Percentiles rank a stretch among this genome's conserved stretches.
phyloP scores from a whole-genome alignment of 768 basidiomycete species.

The Nidularia pulvinata region DNA sequence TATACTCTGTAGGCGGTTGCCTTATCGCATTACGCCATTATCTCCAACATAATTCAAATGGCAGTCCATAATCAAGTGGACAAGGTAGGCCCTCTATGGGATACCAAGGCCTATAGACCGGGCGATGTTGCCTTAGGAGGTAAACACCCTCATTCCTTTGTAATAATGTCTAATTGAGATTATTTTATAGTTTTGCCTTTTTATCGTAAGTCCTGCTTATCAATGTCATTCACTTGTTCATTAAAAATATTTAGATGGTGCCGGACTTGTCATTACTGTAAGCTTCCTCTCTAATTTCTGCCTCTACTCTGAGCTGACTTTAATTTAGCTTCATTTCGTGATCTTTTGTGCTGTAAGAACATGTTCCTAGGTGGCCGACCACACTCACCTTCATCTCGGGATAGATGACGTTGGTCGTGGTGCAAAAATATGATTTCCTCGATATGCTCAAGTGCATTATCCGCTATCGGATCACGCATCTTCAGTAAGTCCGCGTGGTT shows the following conservation, averaged over 20 bases:
- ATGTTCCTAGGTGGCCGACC: neutral
- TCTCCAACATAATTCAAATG: constrained; percentile 55
- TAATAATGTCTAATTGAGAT: no score
- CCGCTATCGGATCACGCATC: constrained; percentile 43
- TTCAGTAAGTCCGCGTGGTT: constrained; percentile 29
- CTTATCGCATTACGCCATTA: constrained; percentile 52
- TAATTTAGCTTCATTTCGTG: constrained; percentile 47
- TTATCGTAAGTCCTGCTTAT: constrained; percentile 37
- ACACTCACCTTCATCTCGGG: neutral
- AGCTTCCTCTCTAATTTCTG: constrained; percentile 12
- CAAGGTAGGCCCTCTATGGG: constrained; percentile 18
- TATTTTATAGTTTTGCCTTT: constrained; percentile 23
- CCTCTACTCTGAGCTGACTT: constrained; percentile 7
- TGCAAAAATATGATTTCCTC: constrained; percentile 41
- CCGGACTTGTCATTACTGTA: constrained; percentile 55
- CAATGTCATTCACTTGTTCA: neutral
- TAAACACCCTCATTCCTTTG: constrained; percentile 6
- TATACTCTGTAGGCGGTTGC: constrained; percentile 38
- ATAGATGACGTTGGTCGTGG: constrained; percentile 52
- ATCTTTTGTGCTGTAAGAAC: constrained; percentile 49
- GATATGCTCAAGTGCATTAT: constrained; percentile 44
- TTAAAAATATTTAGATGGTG: constrained; percentile 17
- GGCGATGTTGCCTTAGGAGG: constrained; percentile 48
- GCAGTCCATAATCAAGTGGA: constrained; percentile 35
- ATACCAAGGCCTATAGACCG: constrained; percentile 31